Evolutionary conservation across 179 eudicot genomes (phyloP).

Genomic region (Heliamphora pulchella): DNA sequence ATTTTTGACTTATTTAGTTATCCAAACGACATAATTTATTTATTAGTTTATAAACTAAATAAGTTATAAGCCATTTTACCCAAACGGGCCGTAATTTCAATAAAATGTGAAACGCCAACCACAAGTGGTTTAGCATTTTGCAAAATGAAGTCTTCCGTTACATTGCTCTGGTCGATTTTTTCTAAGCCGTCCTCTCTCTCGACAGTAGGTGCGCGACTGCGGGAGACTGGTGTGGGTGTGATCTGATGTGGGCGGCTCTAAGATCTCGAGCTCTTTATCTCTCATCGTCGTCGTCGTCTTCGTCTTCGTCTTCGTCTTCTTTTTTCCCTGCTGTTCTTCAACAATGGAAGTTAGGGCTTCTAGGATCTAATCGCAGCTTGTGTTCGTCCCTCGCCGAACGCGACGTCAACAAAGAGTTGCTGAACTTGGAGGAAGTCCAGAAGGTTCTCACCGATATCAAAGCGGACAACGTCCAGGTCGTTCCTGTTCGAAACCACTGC

Average conservation of each 20-base stretch:
- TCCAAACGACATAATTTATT: no score
- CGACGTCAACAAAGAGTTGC: conserved; percentile 36
- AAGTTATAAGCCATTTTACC: no score
- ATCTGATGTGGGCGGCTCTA: conserved; percentile 34
- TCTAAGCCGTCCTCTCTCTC: not conserved
- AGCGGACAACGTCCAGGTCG: conserved; percentile 63
- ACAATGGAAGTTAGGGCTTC: conserved; percentile 20
- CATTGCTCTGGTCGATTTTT: no score
- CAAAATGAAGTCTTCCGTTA: no score
- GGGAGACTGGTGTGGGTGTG: not conserved
- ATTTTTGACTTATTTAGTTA: no score
- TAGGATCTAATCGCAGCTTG: conserved; percentile 5
- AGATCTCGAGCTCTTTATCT: conserved; percentile 28
- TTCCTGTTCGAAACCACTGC: conserved; percentile 42
- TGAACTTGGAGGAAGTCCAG: conserved; percentile 69
- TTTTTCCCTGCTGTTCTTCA: conserved; percentile 10
- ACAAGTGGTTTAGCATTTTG: no score
- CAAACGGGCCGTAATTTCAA: no score
- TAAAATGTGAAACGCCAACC: no score
- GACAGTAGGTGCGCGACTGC: not conserved
- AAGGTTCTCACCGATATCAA: conserved; percentile 62
- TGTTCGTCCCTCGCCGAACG: conserved; percentile 18
- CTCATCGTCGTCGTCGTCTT: conserved; percentile 9
- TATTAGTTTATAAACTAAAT: no score
- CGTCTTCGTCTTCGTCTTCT: not conserved